phyloP scores from a whole-genome alignment of 306 rosid genomes.

The Casuarina glauca region DNA sequence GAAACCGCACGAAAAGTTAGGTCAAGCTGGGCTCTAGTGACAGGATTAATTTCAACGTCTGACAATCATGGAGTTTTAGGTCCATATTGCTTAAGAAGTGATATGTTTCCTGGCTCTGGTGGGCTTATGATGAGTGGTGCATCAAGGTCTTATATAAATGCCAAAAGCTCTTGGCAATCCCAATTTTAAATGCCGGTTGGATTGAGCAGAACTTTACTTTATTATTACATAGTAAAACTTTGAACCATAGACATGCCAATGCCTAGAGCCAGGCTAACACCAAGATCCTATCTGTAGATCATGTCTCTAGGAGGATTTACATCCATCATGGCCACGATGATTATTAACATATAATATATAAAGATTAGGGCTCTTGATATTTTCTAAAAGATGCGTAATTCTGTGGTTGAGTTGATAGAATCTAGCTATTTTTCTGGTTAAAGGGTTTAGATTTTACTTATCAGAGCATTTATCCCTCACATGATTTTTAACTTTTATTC shows the following conservation, averaged over 20 bases:
- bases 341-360: slow-evolving; percentile 1
- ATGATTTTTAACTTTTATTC: too few relatives aligned
- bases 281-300: background rate
- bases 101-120: background rate
- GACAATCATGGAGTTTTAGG: background rate
- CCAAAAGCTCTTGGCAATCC: background rate
- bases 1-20: background rate
- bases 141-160: background rate
- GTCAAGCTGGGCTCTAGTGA: background rate
- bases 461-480: too few relatives aligned
- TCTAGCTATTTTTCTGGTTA: too few relatives aligned
- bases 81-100: background rate
- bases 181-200: background rate
- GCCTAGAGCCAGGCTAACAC: background rate
- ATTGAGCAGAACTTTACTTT: background rate
- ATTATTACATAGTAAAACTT: background rate
- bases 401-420: too few relatives aligned
- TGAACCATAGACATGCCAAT: background rate
- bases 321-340: slow-evolving; percentile 2
- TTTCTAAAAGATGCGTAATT: too few relatives aligned
- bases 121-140: background rate
- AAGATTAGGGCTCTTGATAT: too few relatives aligned
- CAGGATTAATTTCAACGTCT: background rate
- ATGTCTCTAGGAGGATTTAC: background rate
- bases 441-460: too few relatives aligned